phyloP scores from a whole-genome alignment of 73 alveolate species.

The Halteria grandinella region DNA sequence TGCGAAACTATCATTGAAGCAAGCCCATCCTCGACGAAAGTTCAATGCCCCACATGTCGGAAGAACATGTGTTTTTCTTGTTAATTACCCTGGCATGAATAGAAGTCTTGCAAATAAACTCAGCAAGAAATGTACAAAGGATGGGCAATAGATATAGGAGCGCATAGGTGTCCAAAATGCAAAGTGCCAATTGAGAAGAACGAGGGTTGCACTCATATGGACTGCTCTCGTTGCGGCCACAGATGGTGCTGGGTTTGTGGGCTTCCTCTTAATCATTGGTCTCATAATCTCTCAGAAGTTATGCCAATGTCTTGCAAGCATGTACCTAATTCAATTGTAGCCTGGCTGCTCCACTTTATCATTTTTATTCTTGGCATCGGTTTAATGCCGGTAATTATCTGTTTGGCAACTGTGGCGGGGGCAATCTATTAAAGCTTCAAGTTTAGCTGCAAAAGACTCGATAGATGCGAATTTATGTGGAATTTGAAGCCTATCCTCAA shows the following conservation, averaged over 20 bases:
- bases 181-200: constrained; percentile 75
- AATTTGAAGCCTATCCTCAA: too few species aligned
- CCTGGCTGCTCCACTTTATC: too few species aligned
- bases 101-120: constrained; percentile 62
- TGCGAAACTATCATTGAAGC: constrained; percentile 67
- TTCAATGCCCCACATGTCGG: constrained; percentile 53
- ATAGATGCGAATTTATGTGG: too few species aligned
- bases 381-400: too few species aligned
- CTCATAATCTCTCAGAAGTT: too few species aligned
- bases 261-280: constrained; percentile 26
- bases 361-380: too few species aligned
- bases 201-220: constrained; percentile 97
- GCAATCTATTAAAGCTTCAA: too few species aligned
- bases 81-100: constrained; percentile 66
- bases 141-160: constrained; percentile 72
- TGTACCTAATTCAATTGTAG: too few species aligned
- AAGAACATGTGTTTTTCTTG: constrained; percentile 64
- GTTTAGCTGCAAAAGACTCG: too few species aligned
- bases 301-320: too few species aligned
- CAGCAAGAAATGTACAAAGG: constrained; percentile 67
- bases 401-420: too few species aligned
- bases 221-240: constrained; percentile 83
- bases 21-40: constrained; percentile 19
- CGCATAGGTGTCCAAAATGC: constrained; percentile 92
- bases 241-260: constrained; percentile 93